Evolutionary conservation across 2,329 filamentous ascomycete genomes (phyloP).

Genomic region (Sporothrix humicola): DNA sequence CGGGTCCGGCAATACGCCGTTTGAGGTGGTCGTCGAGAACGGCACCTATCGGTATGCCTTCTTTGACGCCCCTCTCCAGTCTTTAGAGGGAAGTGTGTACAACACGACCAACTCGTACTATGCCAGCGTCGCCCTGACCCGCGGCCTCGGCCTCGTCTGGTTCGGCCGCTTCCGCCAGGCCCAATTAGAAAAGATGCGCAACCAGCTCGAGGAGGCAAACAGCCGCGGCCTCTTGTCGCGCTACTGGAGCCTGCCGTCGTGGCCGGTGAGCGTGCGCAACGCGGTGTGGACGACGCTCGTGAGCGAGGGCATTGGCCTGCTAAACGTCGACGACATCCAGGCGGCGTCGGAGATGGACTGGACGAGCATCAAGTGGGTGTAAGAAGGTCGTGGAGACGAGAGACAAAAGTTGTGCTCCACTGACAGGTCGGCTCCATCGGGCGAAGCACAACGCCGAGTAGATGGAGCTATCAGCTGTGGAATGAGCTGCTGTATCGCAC

Average conservation of each 20-base stretch:
- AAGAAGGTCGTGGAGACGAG: background rate
- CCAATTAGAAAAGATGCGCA: slow-evolving; percentile 53
- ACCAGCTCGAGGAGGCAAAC: slow-evolving; percentile 58
- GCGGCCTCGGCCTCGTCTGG: slow-evolving; percentile 59
- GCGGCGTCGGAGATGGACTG: slow-evolving; percentile 36
- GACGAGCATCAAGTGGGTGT: slow-evolving; percentile 24
- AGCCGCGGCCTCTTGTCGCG: slow-evolving; percentile 60
- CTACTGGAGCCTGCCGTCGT: slow-evolving; percentile 68
- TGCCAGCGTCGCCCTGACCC: slow-evolving; percentile 63
- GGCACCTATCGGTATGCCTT: slow-evolving; percentile 65
- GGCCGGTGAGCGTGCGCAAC: slow-evolving; percentile 64
- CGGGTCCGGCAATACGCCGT: slow-evolving; percentile 68
- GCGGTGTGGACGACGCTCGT: slow-evolving; percentile 62
- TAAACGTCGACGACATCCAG: slow-evolving; percentile 65
- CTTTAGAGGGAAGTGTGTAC: slow-evolving; percentile 49
- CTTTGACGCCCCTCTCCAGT: slow-evolving; percentile 67
- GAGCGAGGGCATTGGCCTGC: slow-evolving; percentile 62
- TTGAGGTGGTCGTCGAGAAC: slow-evolving; percentile 60
- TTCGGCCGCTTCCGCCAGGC: slow-evolving; percentile 49
- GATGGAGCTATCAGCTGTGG: background rate
- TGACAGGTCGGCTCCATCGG: background rate
- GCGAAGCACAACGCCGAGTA: background rate
- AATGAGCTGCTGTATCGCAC: background rate
- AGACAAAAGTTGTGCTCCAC: background rate
- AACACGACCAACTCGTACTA: slow-evolving; percentile 67